Percentiles rank a stretch among this genome's conserved stretches.
Conservation (phyloP, 441 rosid species). For the Gossypium gossypioides region DNA sequence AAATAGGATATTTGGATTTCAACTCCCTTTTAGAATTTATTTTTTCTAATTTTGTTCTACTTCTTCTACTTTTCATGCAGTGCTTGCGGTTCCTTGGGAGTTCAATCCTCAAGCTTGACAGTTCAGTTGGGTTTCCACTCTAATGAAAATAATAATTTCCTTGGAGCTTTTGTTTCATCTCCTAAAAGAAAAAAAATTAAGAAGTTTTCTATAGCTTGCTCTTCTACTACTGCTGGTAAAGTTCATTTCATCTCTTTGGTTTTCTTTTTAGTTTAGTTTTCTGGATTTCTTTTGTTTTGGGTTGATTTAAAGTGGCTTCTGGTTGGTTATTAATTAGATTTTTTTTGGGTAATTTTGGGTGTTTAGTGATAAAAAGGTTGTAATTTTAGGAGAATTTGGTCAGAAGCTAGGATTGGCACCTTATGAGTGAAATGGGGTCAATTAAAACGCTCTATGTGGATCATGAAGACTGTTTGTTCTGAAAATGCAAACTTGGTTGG, state of each 20-base stretch:
- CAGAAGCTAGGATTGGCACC: neutral
- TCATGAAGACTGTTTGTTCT: neutral
- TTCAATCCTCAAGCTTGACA: constrained; percentile 26
- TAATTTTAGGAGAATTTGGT: neutral
- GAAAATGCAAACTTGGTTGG: neutral
- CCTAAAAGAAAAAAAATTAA: constrained; percentile 15
- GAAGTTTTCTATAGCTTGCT: constrained; percentile 29
- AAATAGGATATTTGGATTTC: neutral
- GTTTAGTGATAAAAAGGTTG: neutral
- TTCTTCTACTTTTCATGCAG: constrained; percentile 10
- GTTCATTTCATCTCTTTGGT: neutral
- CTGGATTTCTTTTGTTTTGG: constrained; percentile 4
- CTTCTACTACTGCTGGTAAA: constrained; percentile 32
- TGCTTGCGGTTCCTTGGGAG: constrained; percentile 37
- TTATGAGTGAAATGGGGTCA: neutral
- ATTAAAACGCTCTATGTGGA: neutral
- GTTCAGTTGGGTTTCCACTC: constrained; percentile 30
- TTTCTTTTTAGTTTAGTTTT: neutral
- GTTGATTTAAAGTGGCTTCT: neutral
- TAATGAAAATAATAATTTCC: constrained; percentile 13
- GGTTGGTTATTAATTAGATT: neutral
- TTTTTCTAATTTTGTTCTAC: neutral
- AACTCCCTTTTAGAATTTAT: neutral
- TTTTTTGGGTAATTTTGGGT: neutral
- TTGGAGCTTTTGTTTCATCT: constrained; percentile 25